Evolutionary conservation across 2,329 filamentous ascomycete species (phyloP).

Genomic region (Cladosporium oxysporum): DNA sequence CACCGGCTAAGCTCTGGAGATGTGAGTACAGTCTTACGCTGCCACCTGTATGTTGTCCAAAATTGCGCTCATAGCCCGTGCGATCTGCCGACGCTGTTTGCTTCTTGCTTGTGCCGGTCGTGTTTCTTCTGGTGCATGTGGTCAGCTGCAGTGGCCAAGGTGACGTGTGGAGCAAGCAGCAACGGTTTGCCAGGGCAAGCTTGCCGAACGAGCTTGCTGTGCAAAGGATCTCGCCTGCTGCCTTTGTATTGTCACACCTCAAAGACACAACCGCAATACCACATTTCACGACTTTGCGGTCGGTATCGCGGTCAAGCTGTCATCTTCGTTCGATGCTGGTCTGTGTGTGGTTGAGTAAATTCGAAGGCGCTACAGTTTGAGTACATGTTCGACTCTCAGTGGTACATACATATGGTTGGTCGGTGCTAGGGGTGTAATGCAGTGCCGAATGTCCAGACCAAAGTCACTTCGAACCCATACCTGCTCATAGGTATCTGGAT

Average conservation of each 20-base stretch:
- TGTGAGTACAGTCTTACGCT: not conserved
- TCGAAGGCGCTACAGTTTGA: not conserved
- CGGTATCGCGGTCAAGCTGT: not conserved
- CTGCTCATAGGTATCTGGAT: not conserved
- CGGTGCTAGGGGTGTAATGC: not conserved
- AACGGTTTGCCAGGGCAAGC: not conserved
- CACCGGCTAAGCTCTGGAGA: not conserved
- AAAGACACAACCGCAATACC: not conserved
- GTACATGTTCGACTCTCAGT: not conserved
- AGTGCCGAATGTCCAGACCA: not conserved
- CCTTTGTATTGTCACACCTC: not conserved
- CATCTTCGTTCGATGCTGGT: not conserved
- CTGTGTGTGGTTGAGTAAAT: not conserved
- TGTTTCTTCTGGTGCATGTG: conserved; percentile 5
- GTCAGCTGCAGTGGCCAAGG: conserved; percentile 12
- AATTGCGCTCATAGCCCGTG: not conserved
- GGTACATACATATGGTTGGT: not conserved
- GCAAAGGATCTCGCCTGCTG: not conserved
- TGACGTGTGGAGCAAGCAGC: not conserved
- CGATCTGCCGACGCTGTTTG: not conserved
- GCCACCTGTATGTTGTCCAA: not conserved
- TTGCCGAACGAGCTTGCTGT: not conserved
- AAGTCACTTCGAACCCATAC: not conserved
- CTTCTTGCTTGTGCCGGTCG: not conserved
- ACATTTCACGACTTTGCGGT: no score